These are phyloP conservation scores for Teunomyces atbi DNA, from an alignment of 805 yeast species.

Conservation along the genomic window DNA sequence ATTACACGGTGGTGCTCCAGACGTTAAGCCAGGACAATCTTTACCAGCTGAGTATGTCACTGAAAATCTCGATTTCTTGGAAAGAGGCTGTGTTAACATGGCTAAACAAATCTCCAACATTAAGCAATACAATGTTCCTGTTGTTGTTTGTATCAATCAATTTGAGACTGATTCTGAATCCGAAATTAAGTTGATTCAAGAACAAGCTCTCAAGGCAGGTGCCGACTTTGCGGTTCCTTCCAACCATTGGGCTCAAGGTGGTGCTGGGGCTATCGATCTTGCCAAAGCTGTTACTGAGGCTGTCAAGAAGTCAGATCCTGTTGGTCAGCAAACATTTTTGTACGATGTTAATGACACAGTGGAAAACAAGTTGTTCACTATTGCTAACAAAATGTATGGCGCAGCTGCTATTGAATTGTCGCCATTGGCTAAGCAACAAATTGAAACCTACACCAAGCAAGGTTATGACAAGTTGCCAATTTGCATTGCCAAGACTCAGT, in stretches of 20 bases:
- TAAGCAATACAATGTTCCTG: slow-evolving; percentile 82
- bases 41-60: slow-evolving; percentile 77
- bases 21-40: slow-evolving; percentile 89
- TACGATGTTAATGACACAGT: slow-evolving; percentile 72
- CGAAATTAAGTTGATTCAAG: slow-evolving; percentile 76
- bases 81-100: slow-evolving; percentile 80
- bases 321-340: slow-evolving; percentile 46
- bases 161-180: slow-evolving; percentile 78
- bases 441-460: slow-evolving; percentile 77
- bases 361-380: slow-evolving; percentile 73
- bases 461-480: slow-evolving; percentile 91
- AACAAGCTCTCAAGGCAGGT: slow-evolving; percentile 85
- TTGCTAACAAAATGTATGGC: slow-evolving; percentile 90
- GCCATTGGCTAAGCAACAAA: slow-evolving; percentile 77
- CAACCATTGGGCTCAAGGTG: slow-evolving; percentile 96
- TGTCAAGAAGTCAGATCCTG: slow-evolving; percentile 42
- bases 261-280: slow-evolving; percentile 79
- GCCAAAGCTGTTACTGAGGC: slow-evolving; percentile 84
- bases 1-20: slow-evolving; percentile 96
- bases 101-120: slow-evolving; percentile 89
- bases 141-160: slow-evolving; percentile 90
- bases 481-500: slow-evolving; percentile 97
- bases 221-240: slow-evolving; percentile 88
- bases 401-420: slow-evolving; percentile 80
- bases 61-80: slow-evolving; percentile 77